Evolutionary conservation across 225 moss, liverwort and hornwort genomes (phyloP), one percentile per base, ranked within the genome.

Genomic region (Physcomitrellopsis africana): DNA sequence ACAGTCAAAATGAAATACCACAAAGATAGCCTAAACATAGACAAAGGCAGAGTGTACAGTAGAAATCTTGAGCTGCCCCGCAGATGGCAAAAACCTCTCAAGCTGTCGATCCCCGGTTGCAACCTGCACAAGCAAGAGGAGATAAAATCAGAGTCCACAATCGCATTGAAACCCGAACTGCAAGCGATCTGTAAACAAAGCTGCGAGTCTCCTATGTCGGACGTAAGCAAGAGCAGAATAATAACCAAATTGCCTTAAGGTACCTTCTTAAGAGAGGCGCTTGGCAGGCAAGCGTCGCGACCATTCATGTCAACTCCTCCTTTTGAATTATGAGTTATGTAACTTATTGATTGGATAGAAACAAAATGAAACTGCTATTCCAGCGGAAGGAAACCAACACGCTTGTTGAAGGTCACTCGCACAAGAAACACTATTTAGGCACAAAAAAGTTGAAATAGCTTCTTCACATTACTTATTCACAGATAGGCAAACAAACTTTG

Each of bases 231-330:
- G 57, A 15, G 32, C 6, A 56, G 16, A 11, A 17, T 48, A 17
- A 9, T 9, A 20, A 8, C 13, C 23, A 7, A 71, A 16, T 20
- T 24, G 12, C 17, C 23, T 11, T 11, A 23, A 7, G 19, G 26
- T 32, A 22, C 20, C 17, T 37, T 55, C 10, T 57, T 45, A 56
- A 48, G 37, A n/a, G 56, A n/a, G 47, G 56, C 12, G 19, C 29
- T 60, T 60, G 27, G 29, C 19, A 27, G 3, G 20, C 42, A 65
- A 72, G 37, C 72, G 72, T 72, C 65, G 58, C 57, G 65, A 65
- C 78, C 58, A 17, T 49, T 78, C 58, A 4, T 12, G 0, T 58
- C 51, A 23, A 22, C 59, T 6, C 5, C 18, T 52, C 78, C 43
- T 24, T 60, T 62, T 3, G 44, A 18, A 1, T 12, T 37, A 9